A percentile compares a stretch with the other conserved stretches of the same genome.
Conservation (phyloP, 1,139 yeast genomes). For the Arxiozyma bovina region DNA sequence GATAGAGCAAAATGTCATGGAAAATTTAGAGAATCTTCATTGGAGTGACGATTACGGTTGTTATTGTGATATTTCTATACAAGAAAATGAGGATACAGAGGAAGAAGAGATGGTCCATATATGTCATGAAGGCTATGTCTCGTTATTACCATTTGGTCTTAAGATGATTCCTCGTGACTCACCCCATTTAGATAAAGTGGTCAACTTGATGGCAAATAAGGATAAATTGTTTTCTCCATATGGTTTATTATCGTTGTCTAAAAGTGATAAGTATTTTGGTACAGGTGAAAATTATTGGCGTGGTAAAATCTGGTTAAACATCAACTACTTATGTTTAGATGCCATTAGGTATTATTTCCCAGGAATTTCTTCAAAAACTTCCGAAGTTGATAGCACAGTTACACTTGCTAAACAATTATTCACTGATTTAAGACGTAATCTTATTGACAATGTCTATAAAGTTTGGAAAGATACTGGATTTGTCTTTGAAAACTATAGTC, state of each 20-base stretch:
- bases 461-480: constrained; percentile 72
- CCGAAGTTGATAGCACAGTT: constrained; percentile 30
- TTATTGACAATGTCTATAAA: constrained; percentile 57
- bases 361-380: constrained; percentile 12
- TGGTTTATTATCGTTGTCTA: constrained; percentile 79
- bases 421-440: constrained; percentile 48
- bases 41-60: constrained; percentile 62
- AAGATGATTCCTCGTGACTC: constrained; percentile 53
- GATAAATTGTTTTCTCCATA: constrained; percentile 66
- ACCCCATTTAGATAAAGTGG: constrained; percentile 41
- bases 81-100: constrained; percentile 50
- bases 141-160: constrained; percentile 77
- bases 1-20: constrained; percentile 49
- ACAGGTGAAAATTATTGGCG: constrained; percentile 92
- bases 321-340: constrained; percentile 75
- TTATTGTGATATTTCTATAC: constrained; percentile 81
- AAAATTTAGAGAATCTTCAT: constrained; percentile 62
- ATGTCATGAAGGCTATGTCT: constrained; percentile 84
- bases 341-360: constrained; percentile 50
- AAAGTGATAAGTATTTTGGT: constrained; percentile 55
- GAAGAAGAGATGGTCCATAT: constrained; percentile 35
- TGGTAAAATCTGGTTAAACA: constrained; percentile 88
- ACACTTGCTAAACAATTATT: constrained; percentile 36
- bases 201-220: constrained; percentile 57
- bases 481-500: constrained; percentile 89